Evolutionary conservation across 2,329 filamentous ascomycete species (phyloP), one percentile per base, ranked within the genome.

Genomic region (Diaporthe batatas): DNA sequence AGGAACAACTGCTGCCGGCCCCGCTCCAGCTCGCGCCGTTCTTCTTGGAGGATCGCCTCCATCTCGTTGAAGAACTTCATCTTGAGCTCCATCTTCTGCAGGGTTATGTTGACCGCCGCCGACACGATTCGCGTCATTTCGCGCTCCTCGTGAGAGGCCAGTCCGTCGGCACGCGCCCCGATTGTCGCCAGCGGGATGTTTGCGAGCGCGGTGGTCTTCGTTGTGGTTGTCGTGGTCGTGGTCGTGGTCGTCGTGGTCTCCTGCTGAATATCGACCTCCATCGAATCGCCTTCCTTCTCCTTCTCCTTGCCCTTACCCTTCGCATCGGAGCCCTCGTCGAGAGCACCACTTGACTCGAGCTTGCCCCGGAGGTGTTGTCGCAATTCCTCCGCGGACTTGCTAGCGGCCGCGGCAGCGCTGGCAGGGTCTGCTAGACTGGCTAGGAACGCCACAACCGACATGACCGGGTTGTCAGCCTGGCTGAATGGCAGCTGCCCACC

Each of bases 21-120:
- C 72, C 95, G 91, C 83, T 99, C 96, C 29, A 99, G 88, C 82
- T 99, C 96, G 74, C 95, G 91, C 73, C 96, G 92, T 85, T 99
- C 96, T 7, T 95, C 94, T 78, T 97, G 93, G 67, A 99, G 87
- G 57, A 98, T 92, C 23, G 93, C 89, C 83, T 99, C 96, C 89
- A 99, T 95, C 82, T 99, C 96, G 78, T 94, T 93, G 83, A 99
- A 99, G 81, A 98, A 97, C 79, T 94, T 92, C 73, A 99, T 88
- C 84, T 99, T 99, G 78, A 98, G 86, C 83, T 98, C 95, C 75
- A 98, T 91, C 84, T 99, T 99, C 80, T 98, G 93, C 44, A 98
- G 87, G n/a, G 94, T 96, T 16, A 97, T 88, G 80, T 99, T 99
- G 68, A 98, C 94, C 0, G 95, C 94, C 7, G 95, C 93, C 2